Base-by-base conservation (phyloP, 2,329 filamentous ascomycete genomes). In the Epichloe uncinata region DNA sequence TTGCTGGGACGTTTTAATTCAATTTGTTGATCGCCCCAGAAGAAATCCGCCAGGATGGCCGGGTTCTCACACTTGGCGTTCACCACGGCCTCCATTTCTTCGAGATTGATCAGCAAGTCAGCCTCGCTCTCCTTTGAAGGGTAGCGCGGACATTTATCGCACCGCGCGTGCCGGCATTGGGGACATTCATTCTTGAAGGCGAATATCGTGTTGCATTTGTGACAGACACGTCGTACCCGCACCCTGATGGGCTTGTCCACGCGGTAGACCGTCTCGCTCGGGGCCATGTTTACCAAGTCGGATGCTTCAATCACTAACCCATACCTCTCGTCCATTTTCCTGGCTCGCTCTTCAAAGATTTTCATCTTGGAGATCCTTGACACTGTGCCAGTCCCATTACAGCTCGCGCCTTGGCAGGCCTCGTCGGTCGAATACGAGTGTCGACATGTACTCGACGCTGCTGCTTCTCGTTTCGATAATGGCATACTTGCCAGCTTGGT, bases 181-280 rank as follows among this genome's bases (percentile, higher is more conserved):
- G 75, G 66, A 67, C 90, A 95, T 52, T 84, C 73, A 68, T 84
- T 88, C 59, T 83, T 78, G 18, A 77, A 66, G 50, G 84, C 82
- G 63, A 91, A 95, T 22, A 78, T 77, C 13, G 83, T 79, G 52
- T 82, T 78, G 70, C 90, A 96, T 57, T 79, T 75, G 67, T 95
- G 90, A 66, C 90, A 96, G 54, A 78, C 82, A 57, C 83, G 79
- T 63, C 86, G 84, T 48, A 89, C 78, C 49, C 85, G 81, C 77
- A 90, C 85, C 52, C 84, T 81, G 56, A 88, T 85, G 12, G 84
- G 77, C 70, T 86, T 88, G 64, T 87, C 81, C 49, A 86, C 76
- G 42, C 84, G 81, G 22, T 78, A 68, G 33, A 77, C 77, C 30
- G 75, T 73, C 47, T 78, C 77, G 53, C 73, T 72, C 50, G 68